Percentiles rank a stretch among this genome's conserved stretches.
Conservation (phyloP, 2,329 filamentous ascomycete species). For the Mycosphaerella sp. region DNA sequence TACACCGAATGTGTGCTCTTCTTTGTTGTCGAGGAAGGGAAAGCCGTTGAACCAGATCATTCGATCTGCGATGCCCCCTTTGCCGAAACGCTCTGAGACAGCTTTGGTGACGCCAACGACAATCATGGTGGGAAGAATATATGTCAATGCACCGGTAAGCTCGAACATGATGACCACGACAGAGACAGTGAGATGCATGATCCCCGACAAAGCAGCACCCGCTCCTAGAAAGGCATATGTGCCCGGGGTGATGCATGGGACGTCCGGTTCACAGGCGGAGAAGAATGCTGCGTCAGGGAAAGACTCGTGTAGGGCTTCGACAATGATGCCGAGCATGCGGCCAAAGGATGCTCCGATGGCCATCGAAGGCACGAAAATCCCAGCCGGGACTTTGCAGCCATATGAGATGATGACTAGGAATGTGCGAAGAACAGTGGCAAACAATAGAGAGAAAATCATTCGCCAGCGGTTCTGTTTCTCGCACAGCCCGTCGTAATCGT, state of each 20-base stretch:
- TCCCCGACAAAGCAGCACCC: conserved; percentile 82
- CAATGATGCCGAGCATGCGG: conserved; percentile 86
- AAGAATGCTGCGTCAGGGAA: conserved; percentile 82
- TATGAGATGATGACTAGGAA: conserved; percentile 92
- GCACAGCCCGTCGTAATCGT: conserved; percentile 87
- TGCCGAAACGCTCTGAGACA: conserved; percentile 84
- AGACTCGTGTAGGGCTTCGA: conserved; percentile 79
- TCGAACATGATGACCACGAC: conserved; percentile 99
- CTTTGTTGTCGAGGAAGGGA: conserved; percentile 93
- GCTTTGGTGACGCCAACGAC: conserved; percentile 96
- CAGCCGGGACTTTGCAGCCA: conserved; percentile 94
- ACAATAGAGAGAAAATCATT: conserved; percentile 69
- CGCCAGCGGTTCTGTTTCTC: conserved; percentile 66
- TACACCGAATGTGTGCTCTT: conserved; percentile 94
- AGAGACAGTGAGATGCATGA: conserved; percentile 96
- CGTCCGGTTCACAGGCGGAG: conserved; percentile 78
- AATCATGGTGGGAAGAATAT: conserved; percentile 98
- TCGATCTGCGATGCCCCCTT: conserved; percentile 90
- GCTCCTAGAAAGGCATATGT: conserved; percentile 96
- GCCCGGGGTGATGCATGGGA: conserved; percentile 92
- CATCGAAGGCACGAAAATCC: conserved; percentile 98
- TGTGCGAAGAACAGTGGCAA: conserved; percentile 74
- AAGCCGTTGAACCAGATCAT: conserved; percentile 99
- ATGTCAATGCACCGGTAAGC: conserved; percentile 91
- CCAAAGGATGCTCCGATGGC: conserved; percentile 93